Evolutionary conservation across 1,284 basidiomycete species (phyloP).

Genomic region (Psilocybe mexicana): DNA sequence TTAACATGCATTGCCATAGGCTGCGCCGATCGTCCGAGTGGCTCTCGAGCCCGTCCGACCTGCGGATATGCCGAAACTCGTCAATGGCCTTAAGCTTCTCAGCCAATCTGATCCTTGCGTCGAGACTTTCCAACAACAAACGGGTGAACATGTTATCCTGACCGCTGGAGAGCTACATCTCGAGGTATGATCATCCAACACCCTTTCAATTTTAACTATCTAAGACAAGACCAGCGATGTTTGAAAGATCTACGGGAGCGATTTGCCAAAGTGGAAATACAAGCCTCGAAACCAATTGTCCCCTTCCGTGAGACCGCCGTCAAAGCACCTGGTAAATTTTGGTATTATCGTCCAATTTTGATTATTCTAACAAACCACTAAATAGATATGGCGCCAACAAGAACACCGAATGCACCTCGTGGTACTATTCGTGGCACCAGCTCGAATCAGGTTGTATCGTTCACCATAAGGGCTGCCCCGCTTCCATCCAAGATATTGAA

Average conservation of each 20-base stretch:
- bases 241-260: conserved; percentile 93
- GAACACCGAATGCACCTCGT: conserved; percentile 69
- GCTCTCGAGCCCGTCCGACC: conserved; percentile 90
- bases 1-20: conserved; percentile 39
- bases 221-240: conserved; percentile 69
- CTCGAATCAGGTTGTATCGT: conserved; percentile 75
- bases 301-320: conserved; percentile 97
- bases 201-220: not conserved
- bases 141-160: conserved; percentile 96
- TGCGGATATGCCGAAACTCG: conserved; percentile 91
- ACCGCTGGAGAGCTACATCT: conserved; percentile 96
- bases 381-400: conserved; percentile 86
- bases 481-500: conserved; percentile 54
- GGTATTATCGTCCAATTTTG: not conserved
- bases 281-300: conserved; percentile 94
- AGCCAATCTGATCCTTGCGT: conserved; percentile 98
- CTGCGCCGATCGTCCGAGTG: conserved; percentile 91
- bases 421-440: conserved; percentile 80
- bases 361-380: conserved; percentile 17
- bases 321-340: conserved; percentile 63
- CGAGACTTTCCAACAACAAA: conserved; percentile 95
- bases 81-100: conserved; percentile 86
- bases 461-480: conserved; percentile 82
- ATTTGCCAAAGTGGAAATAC: conserved; percentile 92
- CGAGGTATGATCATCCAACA: conserved; percentile 57